These are phyloP conservation scores for Alnus glutinosa DNA, from an alignment of 306 rosid genomes.

Conservation along the genomic window DNA sequence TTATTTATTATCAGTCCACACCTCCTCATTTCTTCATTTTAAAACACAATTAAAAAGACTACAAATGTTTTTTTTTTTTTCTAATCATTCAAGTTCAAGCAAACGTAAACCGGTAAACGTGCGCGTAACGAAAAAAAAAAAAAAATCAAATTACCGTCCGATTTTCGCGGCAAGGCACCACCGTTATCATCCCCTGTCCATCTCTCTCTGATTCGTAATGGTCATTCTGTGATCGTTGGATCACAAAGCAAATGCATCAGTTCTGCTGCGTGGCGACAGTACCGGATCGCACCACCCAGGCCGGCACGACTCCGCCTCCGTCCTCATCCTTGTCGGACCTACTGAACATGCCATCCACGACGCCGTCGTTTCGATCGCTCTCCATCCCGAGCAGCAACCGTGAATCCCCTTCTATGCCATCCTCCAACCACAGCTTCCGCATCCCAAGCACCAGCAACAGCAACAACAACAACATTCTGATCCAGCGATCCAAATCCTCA, in stretches of 20 bases:
- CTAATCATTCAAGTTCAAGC: not conserved
- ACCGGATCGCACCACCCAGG: not conserved
- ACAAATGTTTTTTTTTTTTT: no score
- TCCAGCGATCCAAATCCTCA: conserved; percentile 32
- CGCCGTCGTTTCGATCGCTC: conserved; percentile 24
- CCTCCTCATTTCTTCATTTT: no score
- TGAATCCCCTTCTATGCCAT: no score
- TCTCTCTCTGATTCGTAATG: not conserved
- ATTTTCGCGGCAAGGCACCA: conserved; percentile 27
- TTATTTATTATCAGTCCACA: no score
- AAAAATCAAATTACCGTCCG: not conserved
- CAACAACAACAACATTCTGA: not conserved
- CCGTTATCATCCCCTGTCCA: not conserved
- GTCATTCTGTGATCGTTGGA: conserved; percentile 4
- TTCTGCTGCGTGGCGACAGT: not conserved
- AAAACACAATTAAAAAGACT: no score
- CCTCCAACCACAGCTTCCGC: no score
- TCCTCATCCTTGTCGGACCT: not conserved
- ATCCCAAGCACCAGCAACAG: not conserved
- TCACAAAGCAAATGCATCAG: not conserved
- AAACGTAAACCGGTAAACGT: no score
- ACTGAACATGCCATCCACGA: not conserved
- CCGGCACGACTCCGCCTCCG: not conserved
- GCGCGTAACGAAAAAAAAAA: not conserved
- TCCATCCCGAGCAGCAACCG: not conserved